These are phyloP conservation scores for Candida andamanensis DNA, from an alignment of 805 yeast genomes.

Conservation along the genomic window DNA sequence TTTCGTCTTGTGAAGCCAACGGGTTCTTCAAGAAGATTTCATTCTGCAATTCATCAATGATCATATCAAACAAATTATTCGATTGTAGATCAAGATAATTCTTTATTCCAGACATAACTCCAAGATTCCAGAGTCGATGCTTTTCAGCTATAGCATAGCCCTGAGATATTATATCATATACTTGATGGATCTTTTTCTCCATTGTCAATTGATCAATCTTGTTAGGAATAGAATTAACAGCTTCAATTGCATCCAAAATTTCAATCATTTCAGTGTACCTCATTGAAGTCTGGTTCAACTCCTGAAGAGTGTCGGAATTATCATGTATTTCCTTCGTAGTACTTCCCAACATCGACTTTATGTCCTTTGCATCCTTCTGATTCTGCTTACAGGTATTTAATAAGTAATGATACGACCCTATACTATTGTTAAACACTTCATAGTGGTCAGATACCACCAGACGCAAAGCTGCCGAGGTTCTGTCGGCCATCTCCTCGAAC, in stretches of 20 bases:
- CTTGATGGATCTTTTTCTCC: conserved; percentile 65
- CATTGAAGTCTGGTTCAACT: conserved; percentile 58
- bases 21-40: conserved; percentile 46
- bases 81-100: conserved; percentile 52
- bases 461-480: conserved; percentile 54
- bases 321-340: conserved; percentile 49
- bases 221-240: conserved; percentile 53
- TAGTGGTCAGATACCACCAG: conserved; percentile 74
- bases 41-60: conserved; percentile 71
- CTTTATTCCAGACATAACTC: conserved; percentile 47
- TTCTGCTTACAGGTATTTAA: conserved; percentile 60
- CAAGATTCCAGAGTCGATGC: conserved; percentile 53
- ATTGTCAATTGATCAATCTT: conserved; percentile 61
- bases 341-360: conserved; percentile 44
- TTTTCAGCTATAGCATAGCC: conserved; percentile 43
- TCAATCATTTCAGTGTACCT: conserved; percentile 66
- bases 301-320: conserved; percentile 54
- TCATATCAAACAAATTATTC: conserved; percentile 58
- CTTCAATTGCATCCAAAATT: conserved; percentile 61
- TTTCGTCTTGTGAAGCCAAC: conserved; percentile 6
- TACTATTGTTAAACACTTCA: conserved; percentile 77
- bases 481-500: conserved; percentile 55
- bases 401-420: conserved; percentile 77
- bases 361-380: conserved; percentile 48
- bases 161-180: conserved; percentile 49